phyloP scores from a whole-genome alignment of 257 asterid genomes.

The Ophiorrhiza pumila region DNA sequence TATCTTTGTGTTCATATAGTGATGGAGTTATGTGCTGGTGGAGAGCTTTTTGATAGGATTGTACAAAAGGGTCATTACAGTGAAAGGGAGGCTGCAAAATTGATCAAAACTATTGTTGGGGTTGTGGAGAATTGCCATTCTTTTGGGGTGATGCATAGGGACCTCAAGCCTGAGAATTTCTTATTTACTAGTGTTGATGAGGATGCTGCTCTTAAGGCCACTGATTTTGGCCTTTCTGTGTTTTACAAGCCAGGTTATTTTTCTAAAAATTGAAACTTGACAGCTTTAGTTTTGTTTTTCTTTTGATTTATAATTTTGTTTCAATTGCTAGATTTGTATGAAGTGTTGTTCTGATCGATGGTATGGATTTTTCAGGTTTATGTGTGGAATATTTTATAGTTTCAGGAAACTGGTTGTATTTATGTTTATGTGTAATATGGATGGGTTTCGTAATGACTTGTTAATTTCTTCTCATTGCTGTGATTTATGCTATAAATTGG shows the following conservation, averaged over 20 bases:
- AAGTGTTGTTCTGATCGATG: background rate
- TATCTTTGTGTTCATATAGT: constrained; percentile 64
- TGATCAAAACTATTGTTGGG: constrained; percentile 72
- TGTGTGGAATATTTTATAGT: background rate
- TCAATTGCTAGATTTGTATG: background rate
- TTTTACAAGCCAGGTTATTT: constrained; percentile 78
- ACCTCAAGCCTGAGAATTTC: constrained; percentile 91
- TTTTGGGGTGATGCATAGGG: constrained; percentile 88
- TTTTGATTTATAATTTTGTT: background rate
- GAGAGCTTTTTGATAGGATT: constrained; percentile 87
- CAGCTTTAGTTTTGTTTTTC: background rate
- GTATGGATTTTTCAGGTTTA: background rate
- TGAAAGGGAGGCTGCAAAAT: constrained; percentile 72
- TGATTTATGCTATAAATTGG: background rate
- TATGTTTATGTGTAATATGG: background rate
- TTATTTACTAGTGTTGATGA: constrained; percentile 63
- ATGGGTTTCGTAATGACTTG: background rate
- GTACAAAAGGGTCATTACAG: constrained; percentile 80
- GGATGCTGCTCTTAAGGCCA: constrained; percentile 83
- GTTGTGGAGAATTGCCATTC: constrained; percentile 87
- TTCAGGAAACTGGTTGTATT: too few relatives aligned
- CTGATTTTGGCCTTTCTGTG: constrained; percentile 89
- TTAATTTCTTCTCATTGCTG: background rate
- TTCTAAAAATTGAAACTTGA: background rate
- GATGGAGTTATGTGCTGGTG: constrained; percentile 87